phyloP scores from a whole-genome alignment of 2,329 filamentous ascomycete species.

The Hypoxylon rubiginosum region DNA sequence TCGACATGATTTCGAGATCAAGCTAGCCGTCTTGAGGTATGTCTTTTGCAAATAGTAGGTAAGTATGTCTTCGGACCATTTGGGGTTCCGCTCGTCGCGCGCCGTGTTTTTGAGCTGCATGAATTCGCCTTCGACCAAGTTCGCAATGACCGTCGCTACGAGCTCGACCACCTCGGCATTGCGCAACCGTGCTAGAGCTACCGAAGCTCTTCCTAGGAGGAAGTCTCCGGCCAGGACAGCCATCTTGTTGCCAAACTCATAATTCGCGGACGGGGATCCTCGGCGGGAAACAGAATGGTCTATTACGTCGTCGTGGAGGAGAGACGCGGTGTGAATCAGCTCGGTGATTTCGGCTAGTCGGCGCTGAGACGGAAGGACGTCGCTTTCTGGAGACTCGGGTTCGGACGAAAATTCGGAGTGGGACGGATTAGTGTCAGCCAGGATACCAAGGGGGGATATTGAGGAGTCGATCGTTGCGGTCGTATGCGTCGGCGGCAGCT shows the following conservation, averaged over 20 bases:
- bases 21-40: conserved; percentile 93
- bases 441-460: conserved; percentile 68
- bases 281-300: conserved; percentile 90
- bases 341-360: conserved; percentile 96
- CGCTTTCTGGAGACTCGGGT: conserved; percentile 64
- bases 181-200: conserved; percentile 88
- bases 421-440: conserved; percentile 87
- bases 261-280: conserved; percentile 87
- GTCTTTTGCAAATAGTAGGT: conserved; percentile 98
- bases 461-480: conserved; percentile 64
- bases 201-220: conserved; percentile 90
- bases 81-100: conserved; percentile 84
- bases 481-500: conserved; percentile 57
- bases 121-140: conserved; percentile 97
- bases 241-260: conserved; percentile 99
- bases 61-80: conserved; percentile 89
- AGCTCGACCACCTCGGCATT: conserved; percentile 96
- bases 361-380: conserved; percentile 92
- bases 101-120: conserved; percentile 99
- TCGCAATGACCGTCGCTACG: conserved; percentile 95
- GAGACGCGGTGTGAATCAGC: conserved; percentile 94
- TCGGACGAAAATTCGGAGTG: conserved; percentile 62
- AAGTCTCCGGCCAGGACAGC: conserved; percentile 98
- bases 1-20: conserved; percentile 96
- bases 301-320: conserved; percentile 98